These are phyloP conservation scores for Cytidiella melzeri DNA, from an alignment of 768 basidiomycete species.

Conservation along the genomic window DNA sequence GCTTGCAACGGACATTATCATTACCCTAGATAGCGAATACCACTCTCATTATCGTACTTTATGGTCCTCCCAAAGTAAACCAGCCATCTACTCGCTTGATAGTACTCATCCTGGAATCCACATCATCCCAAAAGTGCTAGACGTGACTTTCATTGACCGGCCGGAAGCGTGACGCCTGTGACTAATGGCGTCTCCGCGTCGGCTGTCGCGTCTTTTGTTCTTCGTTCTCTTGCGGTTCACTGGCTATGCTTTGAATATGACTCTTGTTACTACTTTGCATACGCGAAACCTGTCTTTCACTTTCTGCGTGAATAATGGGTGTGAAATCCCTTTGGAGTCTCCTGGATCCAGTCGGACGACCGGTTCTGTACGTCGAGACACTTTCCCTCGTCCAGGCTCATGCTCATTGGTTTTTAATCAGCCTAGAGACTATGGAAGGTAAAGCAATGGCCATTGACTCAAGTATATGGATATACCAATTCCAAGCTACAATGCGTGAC, in stretches of 20 bases:
- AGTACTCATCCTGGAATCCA: too few species aligned
- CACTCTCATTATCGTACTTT: too few species aligned
- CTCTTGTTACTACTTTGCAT: too few species aligned
- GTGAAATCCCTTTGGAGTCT: conserved; percentile 96
- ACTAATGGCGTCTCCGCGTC: neutral
- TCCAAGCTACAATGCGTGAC: conserved; percentile 98
- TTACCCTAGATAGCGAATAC: too few species aligned
- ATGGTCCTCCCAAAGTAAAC: too few species aligned
- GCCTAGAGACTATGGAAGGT: conserved; percentile 93
- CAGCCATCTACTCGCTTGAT: too few species aligned
- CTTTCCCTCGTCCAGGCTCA: neutral
- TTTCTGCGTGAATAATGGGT: conserved; percentile 55
- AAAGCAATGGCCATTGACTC: conserved; percentile 96
- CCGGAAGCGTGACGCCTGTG: neutral
- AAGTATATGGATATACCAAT: conserved; percentile 99
- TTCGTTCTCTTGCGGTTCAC: too few species aligned
- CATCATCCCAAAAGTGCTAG: too few species aligned
- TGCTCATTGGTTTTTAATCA: conserved; percentile 24
- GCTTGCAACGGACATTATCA: neutral
- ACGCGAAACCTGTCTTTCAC: neutral
- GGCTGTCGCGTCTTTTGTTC: too few species aligned
- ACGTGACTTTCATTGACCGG: neutral
- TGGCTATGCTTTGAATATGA: neutral
- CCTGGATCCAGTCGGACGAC: conserved; percentile 87
- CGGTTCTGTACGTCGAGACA: conserved; percentile 64